These are phyloP conservation scores for Rubia peregrina DNA, from an alignment of 305 asterid genomes.

Conservation along the genomic window DNA sequence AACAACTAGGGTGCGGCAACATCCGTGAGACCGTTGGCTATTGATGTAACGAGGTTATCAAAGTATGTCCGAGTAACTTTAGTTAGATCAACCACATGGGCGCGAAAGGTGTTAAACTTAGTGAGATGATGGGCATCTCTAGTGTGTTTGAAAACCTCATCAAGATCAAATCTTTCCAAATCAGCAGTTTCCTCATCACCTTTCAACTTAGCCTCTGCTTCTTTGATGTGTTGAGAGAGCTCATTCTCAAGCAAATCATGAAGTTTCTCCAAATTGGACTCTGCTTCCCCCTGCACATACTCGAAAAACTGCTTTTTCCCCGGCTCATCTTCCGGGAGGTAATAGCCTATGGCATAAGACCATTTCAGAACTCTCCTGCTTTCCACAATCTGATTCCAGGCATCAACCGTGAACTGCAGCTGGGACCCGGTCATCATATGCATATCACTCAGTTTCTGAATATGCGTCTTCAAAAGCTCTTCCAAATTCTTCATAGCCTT, in stretches of 20 bases:
- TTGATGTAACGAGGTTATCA: background rate
- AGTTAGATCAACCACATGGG: background rate
- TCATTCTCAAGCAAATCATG: background rate
- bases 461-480: background rate
- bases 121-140: background rate
- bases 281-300: background rate
- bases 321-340: background rate
- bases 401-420: background rate
- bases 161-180: background rate
- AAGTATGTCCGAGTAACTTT: background rate
- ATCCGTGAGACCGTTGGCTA: background rate
- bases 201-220: background rate
- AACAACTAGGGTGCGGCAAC: background rate
- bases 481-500: background rate
- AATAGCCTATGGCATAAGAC: background rate
- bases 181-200: background rate
- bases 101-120: background rate
- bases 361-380: slow-evolving; percentile 8
- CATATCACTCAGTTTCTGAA: background rate
- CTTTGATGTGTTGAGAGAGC: background rate
- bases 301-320: background rate
- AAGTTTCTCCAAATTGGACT: background rate
- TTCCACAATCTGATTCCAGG: slow-evolving; percentile 9
- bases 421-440: background rate
- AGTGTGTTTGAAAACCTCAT: background rate